Evolutionary conservation across 192 early-diverging fungal genomes (phyloP).

Genomic region (Thoreauomyces humboldtii): DNA sequence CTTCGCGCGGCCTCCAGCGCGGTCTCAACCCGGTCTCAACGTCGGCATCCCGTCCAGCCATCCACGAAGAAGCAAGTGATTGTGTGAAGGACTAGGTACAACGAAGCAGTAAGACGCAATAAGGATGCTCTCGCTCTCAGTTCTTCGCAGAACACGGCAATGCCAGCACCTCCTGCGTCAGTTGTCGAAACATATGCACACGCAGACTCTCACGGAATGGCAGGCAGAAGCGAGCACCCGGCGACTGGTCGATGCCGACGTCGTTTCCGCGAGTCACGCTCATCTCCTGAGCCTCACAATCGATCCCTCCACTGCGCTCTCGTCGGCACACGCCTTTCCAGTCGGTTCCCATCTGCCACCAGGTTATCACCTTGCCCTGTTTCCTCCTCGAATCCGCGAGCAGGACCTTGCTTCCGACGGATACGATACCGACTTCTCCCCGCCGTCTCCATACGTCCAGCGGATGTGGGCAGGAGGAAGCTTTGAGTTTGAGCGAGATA

Average conservation of each 20-base stretch:
- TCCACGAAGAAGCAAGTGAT: too few species aligned
- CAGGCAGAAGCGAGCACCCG: not conserved
- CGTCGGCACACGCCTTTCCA: not conserved
- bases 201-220: too few species aligned
- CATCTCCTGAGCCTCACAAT: slow-evolving; percentile 11
- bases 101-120: too few species aligned
- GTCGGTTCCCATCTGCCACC: slow-evolving; percentile 50
- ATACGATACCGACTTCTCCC: slow-evolving; percentile 73
- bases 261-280: not conserved
- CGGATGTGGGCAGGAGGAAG: slow-evolving; percentile 88
- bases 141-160: too few species aligned
- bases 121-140: too few species aligned
- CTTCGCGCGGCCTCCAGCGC: too few species aligned
- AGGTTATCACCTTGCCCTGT: slow-evolving; percentile 75
- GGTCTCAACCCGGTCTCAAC: too few species aligned
- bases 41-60: too few species aligned
- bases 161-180: too few species aligned
- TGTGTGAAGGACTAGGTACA: too few species aligned
- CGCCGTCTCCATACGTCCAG: slow-evolving; percentile 68
- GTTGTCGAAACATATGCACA: too few species aligned
- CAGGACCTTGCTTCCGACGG: slow-evolving; percentile 72
- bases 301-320: not conserved
- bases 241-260: not conserved
- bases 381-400: slow-evolving; percentile 71
- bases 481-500: slow-evolving; percentile 50